A percentile compares a stretch with the other conserved stretches of the same genome.
phyloP scores from a whole-genome alignment of 495 filamentous ascomycete species.

The Penicillium malachiteum region DNA sequence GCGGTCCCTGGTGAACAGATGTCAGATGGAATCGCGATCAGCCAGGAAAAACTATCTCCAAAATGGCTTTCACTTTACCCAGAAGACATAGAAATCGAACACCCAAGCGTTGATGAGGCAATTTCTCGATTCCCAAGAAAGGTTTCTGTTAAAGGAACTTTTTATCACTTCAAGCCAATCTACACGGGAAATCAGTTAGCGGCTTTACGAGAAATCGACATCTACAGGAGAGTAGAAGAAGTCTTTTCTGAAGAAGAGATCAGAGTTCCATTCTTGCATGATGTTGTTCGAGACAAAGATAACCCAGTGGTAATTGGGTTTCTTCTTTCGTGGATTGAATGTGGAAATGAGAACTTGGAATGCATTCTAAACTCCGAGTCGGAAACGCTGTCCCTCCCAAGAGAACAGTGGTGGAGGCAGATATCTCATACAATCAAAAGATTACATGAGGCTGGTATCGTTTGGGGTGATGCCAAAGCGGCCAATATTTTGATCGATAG shows the following conservation, averaged over 20 bases:
- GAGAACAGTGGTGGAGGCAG: not conserved
- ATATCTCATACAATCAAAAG: not conserved
- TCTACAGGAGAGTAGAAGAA: not conserved
- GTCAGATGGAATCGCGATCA: not conserved
- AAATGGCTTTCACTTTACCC: not conserved
- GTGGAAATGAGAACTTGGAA: not conserved
- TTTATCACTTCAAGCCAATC: not conserved
- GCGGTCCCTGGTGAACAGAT: not conserved
- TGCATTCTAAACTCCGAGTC: not conserved
- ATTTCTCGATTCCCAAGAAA: not conserved
- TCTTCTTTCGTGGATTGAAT: conserved; percentile 1
- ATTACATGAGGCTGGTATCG: not conserved
- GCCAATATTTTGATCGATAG: conserved; percentile 46
- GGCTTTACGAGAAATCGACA: not conserved
- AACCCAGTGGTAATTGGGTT: not conserved
- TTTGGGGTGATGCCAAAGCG: conserved; percentile 45
- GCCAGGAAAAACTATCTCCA: not conserved
- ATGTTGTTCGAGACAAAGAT: not conserved
- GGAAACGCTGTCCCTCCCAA: not conserved
- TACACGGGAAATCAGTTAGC: not conserved
- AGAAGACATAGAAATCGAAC: not conserved
- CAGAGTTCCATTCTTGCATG: not conserved
- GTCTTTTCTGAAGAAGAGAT: not conserved
- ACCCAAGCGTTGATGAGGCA: not conserved
- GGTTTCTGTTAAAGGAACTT: not conserved